Conservation (phyloP, 352 stramenopile genomes). For the Phytophthora colocasiae region DNA sequence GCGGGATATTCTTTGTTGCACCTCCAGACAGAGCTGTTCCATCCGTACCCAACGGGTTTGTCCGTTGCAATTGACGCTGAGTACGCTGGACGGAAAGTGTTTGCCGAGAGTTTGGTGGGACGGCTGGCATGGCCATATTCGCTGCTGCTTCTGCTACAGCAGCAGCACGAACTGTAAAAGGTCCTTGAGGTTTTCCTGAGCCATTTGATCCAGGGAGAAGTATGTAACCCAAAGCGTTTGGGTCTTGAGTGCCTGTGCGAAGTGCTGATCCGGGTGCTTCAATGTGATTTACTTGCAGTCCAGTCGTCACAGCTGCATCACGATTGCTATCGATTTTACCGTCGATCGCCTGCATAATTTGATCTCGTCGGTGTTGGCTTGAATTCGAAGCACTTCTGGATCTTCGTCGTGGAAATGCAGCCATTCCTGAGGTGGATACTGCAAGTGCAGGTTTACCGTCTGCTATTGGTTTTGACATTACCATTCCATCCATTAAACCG, state of each 20-base stretch:
- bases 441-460: constrained; percentile 15
- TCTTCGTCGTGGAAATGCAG: constrained; percentile 30
- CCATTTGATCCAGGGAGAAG: constrained; percentile 12
- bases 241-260: constrained; percentile 18
- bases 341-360: constrained; percentile 8
- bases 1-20: constrained; percentile 18
- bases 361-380: constrained; percentile 31
- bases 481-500: constrained; percentile 28
- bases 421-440: constrained; percentile 11
- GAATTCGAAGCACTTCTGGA: constrained; percentile 29
- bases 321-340: constrained; percentile 23
- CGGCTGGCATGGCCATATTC: constrained; percentile 20
- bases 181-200: constrained; percentile 12
- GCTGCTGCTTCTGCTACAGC: constrained; percentile 33
- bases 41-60: constrained; percentile 6
- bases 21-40: constrained; percentile 7
- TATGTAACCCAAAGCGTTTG: constrained; percentile 15
- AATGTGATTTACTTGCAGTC: constrained; percentile 26
- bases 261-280: constrained; percentile 21
- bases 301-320: constrained; percentile 7
- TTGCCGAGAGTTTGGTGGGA: constrained; percentile 15
- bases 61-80: constrained; percentile 16
- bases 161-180: constrained; percentile 35
- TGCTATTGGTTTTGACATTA: constrained; percentile 19
- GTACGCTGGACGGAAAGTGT: constrained; percentile 13